Percentiles rank a stretch among this genome's conserved stretches.
phyloP scores from a whole-genome alignment of 108 stramenopile genomes.

The Aureococcus anophagefferens region DNA sequence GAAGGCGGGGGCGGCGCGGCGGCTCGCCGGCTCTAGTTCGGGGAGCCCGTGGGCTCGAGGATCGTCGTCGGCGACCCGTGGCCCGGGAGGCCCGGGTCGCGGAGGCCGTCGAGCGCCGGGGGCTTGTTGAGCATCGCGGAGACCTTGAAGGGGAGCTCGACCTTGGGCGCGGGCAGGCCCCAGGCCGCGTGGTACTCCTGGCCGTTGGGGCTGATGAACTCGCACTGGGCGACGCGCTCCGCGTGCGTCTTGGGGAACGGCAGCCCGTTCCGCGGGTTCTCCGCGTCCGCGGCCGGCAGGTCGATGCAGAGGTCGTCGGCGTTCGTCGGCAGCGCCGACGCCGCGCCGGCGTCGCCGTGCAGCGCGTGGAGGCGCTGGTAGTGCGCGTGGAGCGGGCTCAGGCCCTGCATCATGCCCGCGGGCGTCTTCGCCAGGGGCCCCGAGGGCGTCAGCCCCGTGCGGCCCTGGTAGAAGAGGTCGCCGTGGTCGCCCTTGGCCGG shows the following conservation, averaged over 20 bases:
- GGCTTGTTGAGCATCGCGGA: not conserved
- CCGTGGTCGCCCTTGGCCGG: too few relatives aligned
- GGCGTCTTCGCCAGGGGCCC: not conserved
- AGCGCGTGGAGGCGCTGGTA: too few relatives aligned
- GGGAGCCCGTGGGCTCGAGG: too few relatives aligned
- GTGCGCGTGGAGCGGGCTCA: not conserved
- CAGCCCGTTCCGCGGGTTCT: too few relatives aligned
- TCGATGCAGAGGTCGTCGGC: not conserved
- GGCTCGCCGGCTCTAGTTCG: too few relatives aligned
- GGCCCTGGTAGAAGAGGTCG: not conserved
- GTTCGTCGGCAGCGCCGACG: not conserved
- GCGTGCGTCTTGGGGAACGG: too few relatives aligned
- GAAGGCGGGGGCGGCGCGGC: too few relatives aligned
- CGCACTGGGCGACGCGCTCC: not conserved
- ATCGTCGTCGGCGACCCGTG: too few relatives aligned
- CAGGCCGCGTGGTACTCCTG: slow-evolving; percentile 7
- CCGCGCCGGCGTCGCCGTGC: too few relatives aligned
- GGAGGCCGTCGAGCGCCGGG: too few relatives aligned
- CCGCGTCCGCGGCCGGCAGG: not conserved
- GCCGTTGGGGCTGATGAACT: not conserved
- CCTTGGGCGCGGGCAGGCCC: not conserved
- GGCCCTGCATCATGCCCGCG: not conserved
- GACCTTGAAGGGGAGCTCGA: not conserved
- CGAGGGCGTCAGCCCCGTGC: not conserved
- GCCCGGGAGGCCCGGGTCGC: too few relatives aligned